These are phyloP conservation scores for Prunus kanzakura DNA, from an alignment of 306 rosid species.

Conservation along the genomic window DNA sequence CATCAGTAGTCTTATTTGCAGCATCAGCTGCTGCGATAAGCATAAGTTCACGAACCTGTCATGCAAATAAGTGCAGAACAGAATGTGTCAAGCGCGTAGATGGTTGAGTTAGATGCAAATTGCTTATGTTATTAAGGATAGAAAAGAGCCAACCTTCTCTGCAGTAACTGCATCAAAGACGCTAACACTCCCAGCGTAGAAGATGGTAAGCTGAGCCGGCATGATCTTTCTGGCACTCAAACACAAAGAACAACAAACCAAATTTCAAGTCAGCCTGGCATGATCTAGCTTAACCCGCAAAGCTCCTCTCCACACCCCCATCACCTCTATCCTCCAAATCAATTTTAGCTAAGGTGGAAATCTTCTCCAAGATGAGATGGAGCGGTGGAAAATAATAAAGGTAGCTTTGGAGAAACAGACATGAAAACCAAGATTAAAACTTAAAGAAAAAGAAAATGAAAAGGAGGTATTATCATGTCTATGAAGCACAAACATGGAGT, in stretches of 20 bases:
- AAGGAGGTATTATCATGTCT: too few species aligned
- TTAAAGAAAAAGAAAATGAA: too few species aligned
- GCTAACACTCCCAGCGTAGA: conserved; percentile 52
- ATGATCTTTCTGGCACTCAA: conserved; percentile 32
- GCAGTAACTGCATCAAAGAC: conserved; percentile 61
- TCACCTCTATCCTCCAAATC: too few species aligned
- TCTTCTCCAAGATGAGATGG: too few species aligned
- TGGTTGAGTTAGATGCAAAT: not conserved
- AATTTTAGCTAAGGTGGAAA: too few species aligned
- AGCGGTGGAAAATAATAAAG: not conserved
- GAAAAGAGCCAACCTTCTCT: conserved; percentile 41
- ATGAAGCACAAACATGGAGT: not conserved
- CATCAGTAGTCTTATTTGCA: conserved; percentile 35
- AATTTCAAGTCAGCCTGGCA: conserved; percentile 4
- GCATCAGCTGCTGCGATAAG: conserved; percentile 45
- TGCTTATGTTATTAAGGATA: not conserved
- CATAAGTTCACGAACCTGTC: conserved; percentile 57
- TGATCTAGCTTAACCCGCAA: not conserved
- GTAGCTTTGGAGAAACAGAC: not conserved
- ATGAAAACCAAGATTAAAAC: not conserved
- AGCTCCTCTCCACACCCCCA: too few species aligned
- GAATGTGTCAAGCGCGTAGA: not conserved
- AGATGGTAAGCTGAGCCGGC: conserved; percentile 46
- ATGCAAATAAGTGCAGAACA: not conserved
- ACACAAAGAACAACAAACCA: conserved; percentile 9